Evolutionary conservation across 2,329 filamentous ascomycete species (phyloP).

Genomic region (Aquanectria penicillioides): DNA sequence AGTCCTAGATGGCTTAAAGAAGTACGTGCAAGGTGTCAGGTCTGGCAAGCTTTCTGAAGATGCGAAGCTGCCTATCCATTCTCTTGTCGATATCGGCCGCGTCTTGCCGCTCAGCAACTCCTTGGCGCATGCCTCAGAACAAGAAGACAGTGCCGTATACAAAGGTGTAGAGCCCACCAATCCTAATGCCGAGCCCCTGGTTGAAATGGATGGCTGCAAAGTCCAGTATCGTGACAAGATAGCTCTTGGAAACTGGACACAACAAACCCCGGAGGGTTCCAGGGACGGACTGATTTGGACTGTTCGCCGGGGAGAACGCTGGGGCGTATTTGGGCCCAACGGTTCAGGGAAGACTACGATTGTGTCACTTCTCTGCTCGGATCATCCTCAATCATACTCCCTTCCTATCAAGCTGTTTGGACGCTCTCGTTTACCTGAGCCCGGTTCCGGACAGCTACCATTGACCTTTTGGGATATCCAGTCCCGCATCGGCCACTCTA

Average conservation of each 20-base stretch:
- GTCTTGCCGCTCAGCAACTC: slow-evolving; percentile 47
- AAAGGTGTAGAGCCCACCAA: slow-evolving; percentile 36
- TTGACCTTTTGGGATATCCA: slow-evolving; percentile 96
- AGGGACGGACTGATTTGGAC: slow-evolving; percentile 80
- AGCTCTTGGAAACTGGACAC: slow-evolving; percentile 83
- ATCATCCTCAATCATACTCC: slow-evolving; percentile 94
- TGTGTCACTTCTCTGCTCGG: slow-evolving; percentile 90
- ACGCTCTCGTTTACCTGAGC: slow-evolving; percentile 78
- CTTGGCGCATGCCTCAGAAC: background rate
- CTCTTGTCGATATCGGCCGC: slow-evolving; percentile 61
- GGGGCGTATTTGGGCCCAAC: slow-evolving; percentile 94
- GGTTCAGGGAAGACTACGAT: slow-evolving; percentile 96
- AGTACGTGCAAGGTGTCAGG: slow-evolving; percentile 59
- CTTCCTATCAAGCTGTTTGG: slow-evolving; percentile 89
- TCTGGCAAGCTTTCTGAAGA: slow-evolving; percentile 57
- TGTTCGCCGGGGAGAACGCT: slow-evolving; percentile 83
- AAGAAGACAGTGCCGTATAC: slow-evolving; percentile 14
- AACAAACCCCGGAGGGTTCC: slow-evolving; percentile 61
- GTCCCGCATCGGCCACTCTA: slow-evolving; percentile 88
- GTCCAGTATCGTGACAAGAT: slow-evolving; percentile 83
- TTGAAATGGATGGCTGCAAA: slow-evolving; percentile 87
- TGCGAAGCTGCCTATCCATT: slow-evolving; percentile 57
- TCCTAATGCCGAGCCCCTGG: slow-evolving; percentile 70
- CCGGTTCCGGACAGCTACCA: slow-evolving; percentile 71
- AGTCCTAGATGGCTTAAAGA: slow-evolving; percentile 65